Base-by-base conservation (phyloP, 495 filamentous ascomycete genomes). In the Cudoniella acicularis region DNA sequence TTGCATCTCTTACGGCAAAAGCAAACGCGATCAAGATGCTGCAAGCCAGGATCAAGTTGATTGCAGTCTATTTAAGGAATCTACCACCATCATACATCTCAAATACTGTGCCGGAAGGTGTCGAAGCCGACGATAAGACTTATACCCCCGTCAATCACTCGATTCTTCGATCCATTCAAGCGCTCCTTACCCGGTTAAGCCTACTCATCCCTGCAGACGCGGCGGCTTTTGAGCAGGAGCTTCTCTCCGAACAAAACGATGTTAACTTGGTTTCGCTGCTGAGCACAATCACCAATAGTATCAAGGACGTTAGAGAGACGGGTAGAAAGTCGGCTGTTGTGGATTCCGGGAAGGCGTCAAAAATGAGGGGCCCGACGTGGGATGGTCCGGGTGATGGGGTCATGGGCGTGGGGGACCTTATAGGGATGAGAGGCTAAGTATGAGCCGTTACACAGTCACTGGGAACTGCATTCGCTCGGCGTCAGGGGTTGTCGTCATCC, bases 1-100 rank as follows among this genome's bases (percentile, higher is more conserved):
- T 83, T 66, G 72, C 79, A 8, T 74, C 77, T 23, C 83, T 98
- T 25, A 91, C 86, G 13, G 89, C 91, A 49, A 96, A 96, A 63
- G 78, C 85, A 41, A 98, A 98, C 71, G 92, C 95, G 23, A 85
- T 96, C 65, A 88, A 87, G 71, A 96, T 96, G 83, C 81, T 98
- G 52, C 86, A 92, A 67, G 83, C 87, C 16, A 87, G 95, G 47
- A 86, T 98, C 67, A 79, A 82, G 13, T 83, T 98, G 57, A 82
- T 98, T 54, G 87, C 85, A 61, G 79, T 81, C 36, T 98, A 97
- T 69, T 82, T 98, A 49, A 73, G 86, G 52, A 83, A 81, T 42
- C 80, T 94, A 3, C 89, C 90, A 3, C 77, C 83, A 0, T 82
- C 80, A 21, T 81, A 86, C 63, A 73, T 85, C 21, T 54, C 55